Evolutionary conservation across 495 filamentous ascomycete species (phyloP), one percentile per base, ranked within the genome.

Genomic region (Lasiosphaeria miniovina): DNA sequence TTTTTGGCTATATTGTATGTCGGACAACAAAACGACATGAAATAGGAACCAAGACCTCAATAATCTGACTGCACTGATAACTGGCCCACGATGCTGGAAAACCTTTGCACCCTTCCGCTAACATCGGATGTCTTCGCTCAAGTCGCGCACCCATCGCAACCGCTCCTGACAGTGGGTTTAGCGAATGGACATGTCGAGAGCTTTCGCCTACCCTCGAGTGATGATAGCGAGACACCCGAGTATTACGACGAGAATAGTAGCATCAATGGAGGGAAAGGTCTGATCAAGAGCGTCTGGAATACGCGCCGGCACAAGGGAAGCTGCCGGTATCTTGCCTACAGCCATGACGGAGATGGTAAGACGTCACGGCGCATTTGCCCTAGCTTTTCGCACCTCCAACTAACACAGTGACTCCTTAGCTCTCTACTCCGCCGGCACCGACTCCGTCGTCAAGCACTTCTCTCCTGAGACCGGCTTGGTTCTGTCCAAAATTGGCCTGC

Each of bases 301-400:
- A 98, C 94, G 2, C 80, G 85, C 56, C 81, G 94, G 54, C 94
- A 98, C 72, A 93, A 95, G 78, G 94, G 91, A 4, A 96, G 91
- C 74, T 96, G 93, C 68, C 81, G 94, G 38, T 82, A 81, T 52
- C 75, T 97, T 54, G 82, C 79, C 7, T 98, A 93, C 68, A 87
- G 86, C 60, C 67, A 82, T 54, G 92, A 96, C 65, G 93, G 91
- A 14, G 74, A 82, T 59, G 75, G 82, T 82, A 52, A 65, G 77
- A 66, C 31, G 32, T 41, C n/a, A 55, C 7, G 4, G 10, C 6
- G 49, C 24, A 24, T 24, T 11, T 15, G 32, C 46, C 40, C 15
- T n/a, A 34, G 41, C 4, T 58, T 36, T 49, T 35, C 8, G 10
- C 12, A 35, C 11, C 6, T 17, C 48, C 15, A 33, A 40, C 58